phyloP scores from a whole-genome alignment of 1,284 basidiomycete species.

The Irpex sp. region DNA sequence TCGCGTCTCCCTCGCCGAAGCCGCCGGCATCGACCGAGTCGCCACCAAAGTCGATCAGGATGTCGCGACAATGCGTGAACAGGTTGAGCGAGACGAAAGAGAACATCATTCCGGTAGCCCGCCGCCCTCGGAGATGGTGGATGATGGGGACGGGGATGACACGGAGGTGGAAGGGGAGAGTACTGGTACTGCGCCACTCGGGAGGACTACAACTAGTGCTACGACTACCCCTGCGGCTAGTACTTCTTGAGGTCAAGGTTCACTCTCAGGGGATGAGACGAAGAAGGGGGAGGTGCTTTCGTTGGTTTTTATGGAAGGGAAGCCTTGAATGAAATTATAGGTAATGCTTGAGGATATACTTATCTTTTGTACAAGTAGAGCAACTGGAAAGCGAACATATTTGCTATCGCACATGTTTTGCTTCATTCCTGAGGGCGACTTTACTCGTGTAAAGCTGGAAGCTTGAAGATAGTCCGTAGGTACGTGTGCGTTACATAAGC shows the following conservation, averaged over 20 bases:
- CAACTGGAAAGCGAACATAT: background rate
- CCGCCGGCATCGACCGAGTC: constrained; percentile 68
- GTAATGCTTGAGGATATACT: background rate
- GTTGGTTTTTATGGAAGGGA: background rate
- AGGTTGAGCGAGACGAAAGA: constrained; percentile 56
- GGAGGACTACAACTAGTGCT: constrained; percentile 8
- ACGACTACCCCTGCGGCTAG: too few species aligned
- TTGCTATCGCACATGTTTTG: background rate
- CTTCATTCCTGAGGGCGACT: background rate
- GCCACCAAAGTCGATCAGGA: constrained; percentile 66
- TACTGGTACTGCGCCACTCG: constrained; percentile 6
- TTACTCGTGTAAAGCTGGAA: background rate
- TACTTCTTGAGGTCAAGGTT: background rate
- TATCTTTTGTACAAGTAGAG: background rate
- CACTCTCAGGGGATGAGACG: background rate
- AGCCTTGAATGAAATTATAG: background rate
- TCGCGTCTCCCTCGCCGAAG: constrained; percentile 74
- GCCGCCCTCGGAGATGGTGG: constrained; percentile 30
- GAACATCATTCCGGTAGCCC: constrained; percentile 7
- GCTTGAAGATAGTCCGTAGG: background rate
- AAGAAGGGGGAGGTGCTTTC: background rate
- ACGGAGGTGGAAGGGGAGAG: constrained; percentile 24
- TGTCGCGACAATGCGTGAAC: constrained; percentile 63
- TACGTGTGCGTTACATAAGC: background rate
- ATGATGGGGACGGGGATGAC: constrained; percentile 24